phyloP scores from a whole-genome alignment of 306 rosid species.

The Chamaecrista fasciculata region DNA sequence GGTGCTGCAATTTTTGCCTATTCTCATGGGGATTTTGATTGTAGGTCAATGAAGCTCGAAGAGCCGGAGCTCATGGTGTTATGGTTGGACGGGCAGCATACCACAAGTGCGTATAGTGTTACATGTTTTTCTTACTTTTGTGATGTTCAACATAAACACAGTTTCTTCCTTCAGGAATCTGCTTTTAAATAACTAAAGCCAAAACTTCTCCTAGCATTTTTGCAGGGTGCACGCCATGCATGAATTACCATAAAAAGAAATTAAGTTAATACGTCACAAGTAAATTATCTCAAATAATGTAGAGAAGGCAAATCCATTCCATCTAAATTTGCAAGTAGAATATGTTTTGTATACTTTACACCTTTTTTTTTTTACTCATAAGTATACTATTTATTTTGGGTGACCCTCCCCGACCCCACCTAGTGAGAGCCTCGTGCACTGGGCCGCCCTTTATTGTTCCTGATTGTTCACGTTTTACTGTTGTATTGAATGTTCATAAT shows the following conservation, averaged over 20 bases:
- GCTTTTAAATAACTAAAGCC: slow-evolving; percentile 9
- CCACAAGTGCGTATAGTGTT: slow-evolving; percentile 47
- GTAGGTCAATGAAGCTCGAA: slow-evolving; percentile 79
- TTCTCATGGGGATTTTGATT: slow-evolving; percentile 30
- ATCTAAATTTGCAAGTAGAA: slow-evolving; percentile 5
- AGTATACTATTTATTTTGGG: neutral
- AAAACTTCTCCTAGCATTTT: neutral
- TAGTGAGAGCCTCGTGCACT: too few relatives aligned
- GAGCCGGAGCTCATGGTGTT: slow-evolving; percentile 91
- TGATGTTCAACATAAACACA: slow-evolving; percentile 8
- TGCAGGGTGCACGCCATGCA: neutral
- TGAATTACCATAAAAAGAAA: neutral
- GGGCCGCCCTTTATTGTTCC: too few relatives aligned
- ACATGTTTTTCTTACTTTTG: neutral
- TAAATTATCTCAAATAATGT: neutral
- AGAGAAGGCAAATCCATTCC: neutral
- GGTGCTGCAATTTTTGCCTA: slow-evolving; percentile 13
- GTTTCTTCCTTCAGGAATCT: slow-evolving; percentile 13
- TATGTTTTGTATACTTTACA: neutral
- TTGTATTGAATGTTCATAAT: slow-evolving; percentile 20
- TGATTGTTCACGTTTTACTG: slow-evolving; percentile 9
- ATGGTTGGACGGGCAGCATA: slow-evolving; percentile 98
- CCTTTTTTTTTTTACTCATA: neutral
- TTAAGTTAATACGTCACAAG: slow-evolving; percentile 2
- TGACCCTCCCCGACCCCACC: too few relatives aligned